phyloP scores from a whole-genome alignment of 2,329 filamentous ascomycete genomes.

The Diaporthe humulicola region DNA sequence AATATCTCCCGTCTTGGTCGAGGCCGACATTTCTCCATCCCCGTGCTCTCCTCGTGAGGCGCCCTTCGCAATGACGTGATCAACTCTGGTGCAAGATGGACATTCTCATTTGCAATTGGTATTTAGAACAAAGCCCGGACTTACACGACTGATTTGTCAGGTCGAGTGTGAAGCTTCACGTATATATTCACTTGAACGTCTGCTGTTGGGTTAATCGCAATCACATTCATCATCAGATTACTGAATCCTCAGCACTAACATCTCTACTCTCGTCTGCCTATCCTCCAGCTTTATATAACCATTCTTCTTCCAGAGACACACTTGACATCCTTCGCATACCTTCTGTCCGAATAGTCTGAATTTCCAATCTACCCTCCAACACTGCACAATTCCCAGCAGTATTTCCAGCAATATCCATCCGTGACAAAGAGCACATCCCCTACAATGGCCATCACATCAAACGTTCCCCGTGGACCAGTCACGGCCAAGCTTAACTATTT shows the following conservation, averaged over 20 bases:
- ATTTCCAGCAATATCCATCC: background rate
- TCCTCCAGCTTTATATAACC: background rate
- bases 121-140: background rate
- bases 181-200: constrained; percentile 9
- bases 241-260: background rate
- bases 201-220: background rate
- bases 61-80: constrained; percentile 32
- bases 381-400: background rate
- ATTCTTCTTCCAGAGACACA: background rate
- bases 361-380: too few relatives aligned
- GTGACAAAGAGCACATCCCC: background rate
- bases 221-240: background rate
- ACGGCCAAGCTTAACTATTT: constrained; percentile 76
- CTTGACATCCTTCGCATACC: too few relatives aligned
- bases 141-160: constrained; percentile 14
- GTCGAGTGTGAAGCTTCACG: background rate
- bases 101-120: background rate
- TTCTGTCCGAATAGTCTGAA: background rate
- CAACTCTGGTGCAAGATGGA: background rate
- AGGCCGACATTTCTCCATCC: constrained; percentile 11
- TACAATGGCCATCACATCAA: constrained; percentile 56
- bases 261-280: background rate
- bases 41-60: background rate
- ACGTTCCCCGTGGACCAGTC: constrained; percentile 70
- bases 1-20: background rate